Evolutionary conservation across 352 stramenopile genomes (phyloP).

Genomic region (Thalassiosira oceanica): DNA sequence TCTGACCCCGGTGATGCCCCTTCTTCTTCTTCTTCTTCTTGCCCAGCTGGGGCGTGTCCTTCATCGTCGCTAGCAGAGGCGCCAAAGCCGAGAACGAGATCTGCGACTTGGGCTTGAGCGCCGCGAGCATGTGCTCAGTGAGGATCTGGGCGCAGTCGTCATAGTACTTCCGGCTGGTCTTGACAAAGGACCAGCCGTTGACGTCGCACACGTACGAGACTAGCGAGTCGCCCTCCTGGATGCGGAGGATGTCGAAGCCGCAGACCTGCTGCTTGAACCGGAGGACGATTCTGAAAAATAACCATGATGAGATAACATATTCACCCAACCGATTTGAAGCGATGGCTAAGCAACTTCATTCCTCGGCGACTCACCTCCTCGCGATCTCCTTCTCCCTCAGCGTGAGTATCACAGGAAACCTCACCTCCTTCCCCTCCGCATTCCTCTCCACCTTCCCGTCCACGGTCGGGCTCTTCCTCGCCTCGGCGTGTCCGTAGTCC

Average conservation of each 20-base stretch:
- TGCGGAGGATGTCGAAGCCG: constrained; percentile 97
- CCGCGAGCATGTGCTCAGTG: constrained; percentile 76
- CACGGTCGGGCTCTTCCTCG: constrained; percentile 96
- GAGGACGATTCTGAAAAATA: constrained; percentile 82
- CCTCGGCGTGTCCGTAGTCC: constrained; percentile 98
- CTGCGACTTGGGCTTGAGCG: constrained; percentile 61
- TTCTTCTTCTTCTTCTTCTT: constrained; percentile 31
- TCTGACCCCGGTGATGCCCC: constrained; percentile 22
- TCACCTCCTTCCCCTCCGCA: constrained; percentile 95
- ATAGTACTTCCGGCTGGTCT: constrained; percentile 99
- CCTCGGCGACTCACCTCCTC: constrained; percentile 78
- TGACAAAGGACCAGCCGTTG: constrained; percentile 99
- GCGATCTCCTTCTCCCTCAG: constrained; percentile 98
- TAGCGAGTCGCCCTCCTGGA: constrained; percentile 73
- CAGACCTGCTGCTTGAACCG: constrained; percentile 98
- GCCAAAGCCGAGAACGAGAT: constrained; percentile 73
- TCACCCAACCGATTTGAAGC: too few relatives aligned
- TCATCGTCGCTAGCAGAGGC: constrained; percentile 61
- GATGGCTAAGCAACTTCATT: too few relatives aligned
- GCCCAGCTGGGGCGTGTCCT: constrained; percentile 13
- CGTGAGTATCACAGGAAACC: constrained; percentile 98
- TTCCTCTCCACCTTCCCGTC: constrained; percentile 96
- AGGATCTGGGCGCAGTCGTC: constrained; percentile 96
- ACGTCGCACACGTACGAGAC: constrained; percentile 98
- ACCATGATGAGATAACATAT: too few relatives aligned